Evolutionary conservation across 345 rosid species (phyloP).

Genomic region (Citrus australasica): DNA sequence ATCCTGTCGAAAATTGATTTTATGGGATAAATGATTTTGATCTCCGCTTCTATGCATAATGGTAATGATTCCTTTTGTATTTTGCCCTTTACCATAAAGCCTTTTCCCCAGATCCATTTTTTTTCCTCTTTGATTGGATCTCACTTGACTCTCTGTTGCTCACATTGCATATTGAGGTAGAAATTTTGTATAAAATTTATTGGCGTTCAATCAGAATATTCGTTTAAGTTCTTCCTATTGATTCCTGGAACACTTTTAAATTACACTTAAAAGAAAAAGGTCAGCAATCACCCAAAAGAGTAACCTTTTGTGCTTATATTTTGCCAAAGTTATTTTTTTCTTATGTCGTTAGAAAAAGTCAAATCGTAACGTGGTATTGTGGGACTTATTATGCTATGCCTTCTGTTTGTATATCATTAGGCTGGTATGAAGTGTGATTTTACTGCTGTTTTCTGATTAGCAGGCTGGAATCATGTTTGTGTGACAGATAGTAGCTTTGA

Average conservation of each 20-base stretch:
- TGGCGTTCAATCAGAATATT: background rate
- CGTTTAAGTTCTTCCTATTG: background rate
- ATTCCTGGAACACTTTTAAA: background rate
- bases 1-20: background rate
- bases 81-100: background rate
- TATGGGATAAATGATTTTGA: background rate
- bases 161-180: background rate
- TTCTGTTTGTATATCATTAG: background rate
- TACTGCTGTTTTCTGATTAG: constrained; percentile 10
- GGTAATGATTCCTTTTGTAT: background rate
- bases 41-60: background rate
- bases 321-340: background rate
- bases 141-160: background rate
- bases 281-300: background rate
- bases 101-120: background rate
- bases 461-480: constrained; percentile 11
- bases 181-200: background rate
- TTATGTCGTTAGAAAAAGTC: background rate
- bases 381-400: background rate
- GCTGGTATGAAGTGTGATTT: constrained; percentile 1
- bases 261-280: background rate
- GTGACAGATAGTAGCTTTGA: constrained; percentile 75
- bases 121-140: background rate
- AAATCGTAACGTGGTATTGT: background rate
- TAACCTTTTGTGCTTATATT: background rate